These are phyloP conservation scores for Glomus cerebriforme DNA, from an alignment of 192 early-diverging fungal genomes.

Conservation along the genomic window DNA sequence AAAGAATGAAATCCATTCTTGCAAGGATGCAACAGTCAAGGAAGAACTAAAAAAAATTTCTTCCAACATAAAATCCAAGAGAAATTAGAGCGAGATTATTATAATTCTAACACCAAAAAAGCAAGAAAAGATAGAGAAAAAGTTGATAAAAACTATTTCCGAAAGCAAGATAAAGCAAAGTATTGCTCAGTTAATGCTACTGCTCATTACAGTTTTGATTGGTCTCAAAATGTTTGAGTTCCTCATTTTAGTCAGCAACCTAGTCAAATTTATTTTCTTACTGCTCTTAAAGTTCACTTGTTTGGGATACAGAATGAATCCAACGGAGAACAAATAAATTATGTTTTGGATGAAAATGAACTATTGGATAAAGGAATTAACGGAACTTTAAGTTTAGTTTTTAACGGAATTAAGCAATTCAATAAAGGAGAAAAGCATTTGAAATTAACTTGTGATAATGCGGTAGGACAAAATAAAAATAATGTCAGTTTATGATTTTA, in stretches of 20 bases:
- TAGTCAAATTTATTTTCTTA: background rate
- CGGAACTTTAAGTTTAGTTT: conserved; percentile 1
- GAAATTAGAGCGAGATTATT: conserved; percentile 20
- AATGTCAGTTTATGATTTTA: conserved; percentile 18
- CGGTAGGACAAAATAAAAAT: conserved; percentile 29
- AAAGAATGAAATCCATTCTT: conserved; percentile 16
- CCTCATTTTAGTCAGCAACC: conserved; percentile 18
- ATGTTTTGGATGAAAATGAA: conserved; percentile 22
- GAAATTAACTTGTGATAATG: conserved; percentile 31
- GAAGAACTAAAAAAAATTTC: background rate
- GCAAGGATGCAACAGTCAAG: background rate
- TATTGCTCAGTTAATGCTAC: background rate
- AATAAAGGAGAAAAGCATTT: conserved; percentile 33
- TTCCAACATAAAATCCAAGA: background rate
- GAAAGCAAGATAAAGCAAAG: background rate
- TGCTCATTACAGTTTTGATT: conserved; percentile 26
- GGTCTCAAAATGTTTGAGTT: conserved; percentile 23
- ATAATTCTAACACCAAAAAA: conserved; percentile 29
- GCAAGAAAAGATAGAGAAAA: conserved; percentile 20
- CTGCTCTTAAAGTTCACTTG: conserved; percentile 19
- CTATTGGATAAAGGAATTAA: conserved; percentile 11
- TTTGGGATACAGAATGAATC: conserved; percentile 31
- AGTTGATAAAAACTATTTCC: background rate
- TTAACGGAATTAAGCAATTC: conserved; percentile 32
- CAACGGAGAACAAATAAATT: conserved; percentile 24